These are phyloP conservation scores for Fraxinus anomala DNA, from an alignment of 257 asterid species.

Conservation along the genomic window DNA sequence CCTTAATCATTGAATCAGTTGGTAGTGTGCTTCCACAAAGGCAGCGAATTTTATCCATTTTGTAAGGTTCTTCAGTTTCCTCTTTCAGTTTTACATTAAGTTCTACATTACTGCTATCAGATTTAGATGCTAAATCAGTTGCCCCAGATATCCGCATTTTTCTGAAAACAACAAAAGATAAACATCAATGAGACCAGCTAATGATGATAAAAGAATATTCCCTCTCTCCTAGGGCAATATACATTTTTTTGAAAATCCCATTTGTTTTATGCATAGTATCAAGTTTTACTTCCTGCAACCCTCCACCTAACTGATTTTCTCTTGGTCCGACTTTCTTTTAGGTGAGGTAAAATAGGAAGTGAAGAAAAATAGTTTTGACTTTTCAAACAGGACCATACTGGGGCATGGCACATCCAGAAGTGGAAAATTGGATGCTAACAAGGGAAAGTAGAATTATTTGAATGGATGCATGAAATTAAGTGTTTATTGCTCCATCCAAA, in stretches of 20 bases:
- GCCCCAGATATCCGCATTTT: slow-evolving; percentile 92
- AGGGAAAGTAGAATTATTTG: not conserved
- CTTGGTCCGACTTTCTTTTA: slow-evolving; percentile 9
- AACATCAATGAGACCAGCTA: slow-evolving; percentile 16
- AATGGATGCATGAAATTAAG: not conserved
- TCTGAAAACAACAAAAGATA: slow-evolving; percentile 44
- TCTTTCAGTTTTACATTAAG: slow-evolving; percentile 42
- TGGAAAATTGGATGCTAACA: slow-evolving; percentile 12
- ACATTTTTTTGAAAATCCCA: not conserved
- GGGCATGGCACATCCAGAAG: slow-evolving; percentile 9
- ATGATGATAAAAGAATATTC: not conserved
- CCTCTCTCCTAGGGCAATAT: not conserved
- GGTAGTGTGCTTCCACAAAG: slow-evolving; percentile 73
- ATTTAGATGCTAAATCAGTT: slow-evolving; percentile 72
- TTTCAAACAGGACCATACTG: slow-evolving; percentile 5
- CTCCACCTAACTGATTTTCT: not conserved
- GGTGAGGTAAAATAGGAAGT: slow-evolving; percentile 13
- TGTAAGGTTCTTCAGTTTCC: slow-evolving; percentile 65
- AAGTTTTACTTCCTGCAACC: slow-evolving; percentile 9
- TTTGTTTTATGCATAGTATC: not conserved
- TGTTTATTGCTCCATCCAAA: not conserved
- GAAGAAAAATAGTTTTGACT: slow-evolving; percentile 13
- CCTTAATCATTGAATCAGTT: slow-evolving; percentile 85
- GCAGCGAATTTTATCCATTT: slow-evolving; percentile 75
- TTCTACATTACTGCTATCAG: slow-evolving; percentile 54